A percentile compares a stretch with the other conserved stretches of the same genome.
These are phyloP conservation scores for Backusella liffmaniae DNA, from an alignment of 192 early-diverging fungal species.

Conservation along the genomic window DNA sequence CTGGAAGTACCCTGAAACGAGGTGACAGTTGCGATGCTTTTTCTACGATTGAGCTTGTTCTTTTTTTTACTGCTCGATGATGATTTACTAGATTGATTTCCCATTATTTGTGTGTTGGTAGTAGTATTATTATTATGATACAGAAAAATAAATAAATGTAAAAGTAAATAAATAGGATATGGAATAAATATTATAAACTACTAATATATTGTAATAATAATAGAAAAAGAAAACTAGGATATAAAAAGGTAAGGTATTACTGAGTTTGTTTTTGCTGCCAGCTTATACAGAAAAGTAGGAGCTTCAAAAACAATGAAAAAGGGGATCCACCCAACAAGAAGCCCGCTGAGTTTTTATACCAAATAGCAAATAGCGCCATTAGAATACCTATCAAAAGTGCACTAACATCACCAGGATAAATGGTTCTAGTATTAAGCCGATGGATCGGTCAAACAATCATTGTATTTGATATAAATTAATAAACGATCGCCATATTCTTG, in stretches of 20 bases:
- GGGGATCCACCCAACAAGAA: background rate
- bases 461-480: background rate
- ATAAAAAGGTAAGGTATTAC: background rate
- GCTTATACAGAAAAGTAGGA: background rate
- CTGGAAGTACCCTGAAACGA: constrained; percentile 4
- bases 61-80: constrained; percentile 26
- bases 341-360: background rate
- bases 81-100: constrained; percentile 36
- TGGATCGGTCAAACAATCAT: background rate
- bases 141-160: background rate
- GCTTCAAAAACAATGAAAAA: constrained; percentile 5
- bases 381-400: background rate
- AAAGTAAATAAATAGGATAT: background rate
- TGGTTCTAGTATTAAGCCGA: background rate
- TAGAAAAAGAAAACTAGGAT: background rate
- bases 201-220: background rate
- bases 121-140: background rate
- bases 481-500: background rate
- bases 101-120: constrained; percentile 17
- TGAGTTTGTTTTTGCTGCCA: background rate
- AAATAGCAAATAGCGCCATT: background rate
- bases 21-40: constrained; percentile 12
- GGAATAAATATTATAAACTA: background rate
- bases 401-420: background rate
- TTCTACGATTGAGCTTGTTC: constrained; percentile 9